Evolutionary conservation across 169 alveolate species (phyloP).

Genomic region (Cyclospora cayetanensis): DNA sequence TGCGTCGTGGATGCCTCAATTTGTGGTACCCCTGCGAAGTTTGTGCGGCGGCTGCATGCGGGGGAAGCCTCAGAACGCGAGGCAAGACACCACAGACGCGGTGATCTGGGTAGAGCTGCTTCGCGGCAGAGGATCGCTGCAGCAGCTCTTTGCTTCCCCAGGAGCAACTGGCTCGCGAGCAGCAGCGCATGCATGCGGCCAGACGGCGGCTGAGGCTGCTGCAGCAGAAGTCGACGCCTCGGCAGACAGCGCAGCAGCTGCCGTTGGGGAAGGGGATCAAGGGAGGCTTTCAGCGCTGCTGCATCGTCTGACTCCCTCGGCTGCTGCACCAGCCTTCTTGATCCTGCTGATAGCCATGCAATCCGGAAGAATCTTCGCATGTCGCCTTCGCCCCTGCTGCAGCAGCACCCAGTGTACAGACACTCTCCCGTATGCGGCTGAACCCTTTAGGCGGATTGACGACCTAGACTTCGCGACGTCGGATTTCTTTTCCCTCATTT

Average conservation of each 20-base stretch:
- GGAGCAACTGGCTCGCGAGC: too few species aligned
- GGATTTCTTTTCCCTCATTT: slow-evolving; percentile 27
- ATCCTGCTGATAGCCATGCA: slow-evolving; percentile 18
- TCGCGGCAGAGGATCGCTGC: slow-evolving; percentile 1
- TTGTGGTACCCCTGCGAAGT: neutral
- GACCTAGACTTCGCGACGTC: neutral
- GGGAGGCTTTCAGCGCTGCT: neutral
- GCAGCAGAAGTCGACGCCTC: too few species aligned
- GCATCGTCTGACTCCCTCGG: neutral
- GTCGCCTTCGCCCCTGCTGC: slow-evolving; percentile 23
- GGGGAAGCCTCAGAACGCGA: neutral
- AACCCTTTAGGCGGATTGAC: neutral
- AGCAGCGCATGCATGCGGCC: too few species aligned
- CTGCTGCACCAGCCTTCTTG: slow-evolving; percentile 12
- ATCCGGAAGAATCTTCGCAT: neutral
- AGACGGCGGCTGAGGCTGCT: too few species aligned
- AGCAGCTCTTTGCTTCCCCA: neutral
- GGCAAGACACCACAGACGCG: neutral
- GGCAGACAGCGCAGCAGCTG: neutral
- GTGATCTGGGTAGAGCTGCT: neutral
- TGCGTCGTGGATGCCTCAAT: slow-evolving; percentile 4
- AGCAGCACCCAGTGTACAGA: neutral
- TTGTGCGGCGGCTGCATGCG: neutral
- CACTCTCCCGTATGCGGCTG: neutral
- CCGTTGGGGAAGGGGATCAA: neutral